These are phyloP conservation scores for Citrus mangshanensis DNA, from an alignment of 345 rosid genomes.

Conservation along the genomic window DNA sequence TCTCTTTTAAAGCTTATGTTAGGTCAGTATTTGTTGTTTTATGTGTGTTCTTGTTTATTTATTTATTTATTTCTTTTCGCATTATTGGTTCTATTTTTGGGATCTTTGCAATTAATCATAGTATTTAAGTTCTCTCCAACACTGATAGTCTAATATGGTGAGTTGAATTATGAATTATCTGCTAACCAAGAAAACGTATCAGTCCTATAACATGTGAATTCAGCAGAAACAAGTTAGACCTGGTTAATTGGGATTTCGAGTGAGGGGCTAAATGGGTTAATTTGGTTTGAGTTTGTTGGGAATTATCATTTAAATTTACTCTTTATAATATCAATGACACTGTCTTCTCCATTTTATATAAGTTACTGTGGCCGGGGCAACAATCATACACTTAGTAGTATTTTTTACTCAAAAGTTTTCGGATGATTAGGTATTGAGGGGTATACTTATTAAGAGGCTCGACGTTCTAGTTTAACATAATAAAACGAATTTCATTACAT, in stretches of 20 bases:
- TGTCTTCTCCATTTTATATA: neutral
- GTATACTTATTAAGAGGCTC: neutral
- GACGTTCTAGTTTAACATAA: neutral
- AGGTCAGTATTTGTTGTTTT: slow-evolving; percentile 32
- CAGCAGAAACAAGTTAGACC: neutral
- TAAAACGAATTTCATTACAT: neutral
- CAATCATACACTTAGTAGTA: neutral
- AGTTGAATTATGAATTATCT: neutral
- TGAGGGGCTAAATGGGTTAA: neutral
- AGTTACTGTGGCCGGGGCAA: neutral
- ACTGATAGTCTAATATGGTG: neutral
- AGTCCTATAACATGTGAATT: neutral
- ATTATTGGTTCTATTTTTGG: neutral
- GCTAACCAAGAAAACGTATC: neutral
- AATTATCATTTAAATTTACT: slow-evolving; percentile 2
- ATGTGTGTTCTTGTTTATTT: neutral
- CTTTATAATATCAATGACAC: neutral
- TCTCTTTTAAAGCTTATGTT: slow-evolving; percentile 47
- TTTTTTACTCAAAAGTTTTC: neutral
- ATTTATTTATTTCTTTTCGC: neutral
- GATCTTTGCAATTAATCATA: neutral
- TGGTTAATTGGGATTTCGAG: neutral
- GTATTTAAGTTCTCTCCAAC: neutral
- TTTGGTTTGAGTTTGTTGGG: neutral
- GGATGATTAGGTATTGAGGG: neutral